Conservation (phyloP, 345 rosid genomes). For the Citrus trifoliata region DNA sequence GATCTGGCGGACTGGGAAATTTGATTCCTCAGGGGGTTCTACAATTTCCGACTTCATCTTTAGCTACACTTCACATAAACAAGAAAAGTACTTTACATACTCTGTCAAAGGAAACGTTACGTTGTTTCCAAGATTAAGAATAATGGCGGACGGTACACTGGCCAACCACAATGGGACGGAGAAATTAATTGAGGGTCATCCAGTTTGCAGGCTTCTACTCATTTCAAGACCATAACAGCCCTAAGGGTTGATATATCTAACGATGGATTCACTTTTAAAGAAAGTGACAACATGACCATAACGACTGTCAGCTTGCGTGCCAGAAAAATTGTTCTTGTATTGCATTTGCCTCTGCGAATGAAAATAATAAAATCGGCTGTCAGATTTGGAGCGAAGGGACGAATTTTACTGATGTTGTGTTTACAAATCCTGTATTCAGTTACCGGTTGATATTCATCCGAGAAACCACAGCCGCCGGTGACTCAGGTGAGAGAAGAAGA, state of each 20-base stretch:
- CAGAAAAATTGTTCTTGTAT: slow-evolving; percentile 20
- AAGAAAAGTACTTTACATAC: slow-evolving; percentile 13
- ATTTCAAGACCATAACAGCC: background rate
- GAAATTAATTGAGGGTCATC: background rate
- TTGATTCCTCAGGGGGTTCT: background rate
- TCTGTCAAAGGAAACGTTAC: background rate
- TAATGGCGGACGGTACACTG: background rate
- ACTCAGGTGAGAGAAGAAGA: background rate
- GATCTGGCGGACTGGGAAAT: background rate
- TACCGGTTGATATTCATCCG: no score
- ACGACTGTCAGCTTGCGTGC: slow-evolving; percentile 14
- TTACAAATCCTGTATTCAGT: no score
- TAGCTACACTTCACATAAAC: background rate
- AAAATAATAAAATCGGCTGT: slow-evolving; percentile 4
- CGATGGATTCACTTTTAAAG: background rate
- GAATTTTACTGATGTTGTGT: background rate
- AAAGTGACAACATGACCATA: background rate
- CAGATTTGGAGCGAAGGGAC: slow-evolving; percentile 13
- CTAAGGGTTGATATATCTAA: background rate
- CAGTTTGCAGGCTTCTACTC: background rate
- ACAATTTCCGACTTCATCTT: background rate
- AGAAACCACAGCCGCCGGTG: background rate
- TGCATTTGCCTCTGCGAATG: slow-evolving; percentile 19
- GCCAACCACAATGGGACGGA: background rate
- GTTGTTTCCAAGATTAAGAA: background rate